phyloP scores from a whole-genome alignment of 768 basidiomycete genomes.

The Fibroporia radiculosa region DNA sequence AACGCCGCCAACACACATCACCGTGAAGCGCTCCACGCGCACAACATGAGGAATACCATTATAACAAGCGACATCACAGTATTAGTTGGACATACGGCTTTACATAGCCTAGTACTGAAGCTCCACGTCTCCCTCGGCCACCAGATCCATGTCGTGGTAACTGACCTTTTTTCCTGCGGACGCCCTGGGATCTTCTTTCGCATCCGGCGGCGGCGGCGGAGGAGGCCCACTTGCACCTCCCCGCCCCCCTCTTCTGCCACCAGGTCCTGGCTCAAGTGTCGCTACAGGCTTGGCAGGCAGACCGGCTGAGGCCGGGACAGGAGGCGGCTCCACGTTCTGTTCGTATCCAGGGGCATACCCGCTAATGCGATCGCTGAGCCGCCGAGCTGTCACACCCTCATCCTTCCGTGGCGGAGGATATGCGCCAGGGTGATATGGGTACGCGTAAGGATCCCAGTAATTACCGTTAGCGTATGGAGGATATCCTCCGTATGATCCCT shows the following conservation, averaged over 20 bases:
- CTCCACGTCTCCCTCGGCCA: slow-evolving; percentile 59
- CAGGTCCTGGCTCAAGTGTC: slow-evolving; percentile 35
- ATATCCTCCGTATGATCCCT: slow-evolving; percentile 33
- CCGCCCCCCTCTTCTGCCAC: slow-evolving; percentile 30
- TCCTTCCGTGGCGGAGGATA: slow-evolving; percentile 43
- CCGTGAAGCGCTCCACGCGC: not conserved
- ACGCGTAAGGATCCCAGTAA: slow-evolving; percentile 40
- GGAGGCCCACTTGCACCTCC: slow-evolving; percentile 39
- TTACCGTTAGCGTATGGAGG: slow-evolving; percentile 32
- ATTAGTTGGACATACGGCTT: not conserved
- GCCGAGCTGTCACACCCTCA: slow-evolving; percentile 49
- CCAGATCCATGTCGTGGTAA: slow-evolving; percentile 94
- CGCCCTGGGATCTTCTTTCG: slow-evolving; percentile 88
- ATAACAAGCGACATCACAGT: not conserved
- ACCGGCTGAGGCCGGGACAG: slow-evolving; percentile 54
- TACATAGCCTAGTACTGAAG: slow-evolving; percentile 28
- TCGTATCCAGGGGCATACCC: slow-evolving; percentile 55
- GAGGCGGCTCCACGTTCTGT: slow-evolving; percentile 30
- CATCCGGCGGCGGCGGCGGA: slow-evolving; percentile 80
- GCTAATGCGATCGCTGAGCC: slow-evolving; percentile 75
- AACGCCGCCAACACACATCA: no score
- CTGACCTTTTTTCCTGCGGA: slow-evolving; percentile 84
- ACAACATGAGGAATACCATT: not conserved
- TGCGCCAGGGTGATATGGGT: slow-evolving; percentile 32
- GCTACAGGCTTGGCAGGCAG: slow-evolving; percentile 73